Evolutionary conservation across 2,329 filamentous ascomycete species (phyloP).

Genomic region (Chrysoporthe austroafricana): DNA sequence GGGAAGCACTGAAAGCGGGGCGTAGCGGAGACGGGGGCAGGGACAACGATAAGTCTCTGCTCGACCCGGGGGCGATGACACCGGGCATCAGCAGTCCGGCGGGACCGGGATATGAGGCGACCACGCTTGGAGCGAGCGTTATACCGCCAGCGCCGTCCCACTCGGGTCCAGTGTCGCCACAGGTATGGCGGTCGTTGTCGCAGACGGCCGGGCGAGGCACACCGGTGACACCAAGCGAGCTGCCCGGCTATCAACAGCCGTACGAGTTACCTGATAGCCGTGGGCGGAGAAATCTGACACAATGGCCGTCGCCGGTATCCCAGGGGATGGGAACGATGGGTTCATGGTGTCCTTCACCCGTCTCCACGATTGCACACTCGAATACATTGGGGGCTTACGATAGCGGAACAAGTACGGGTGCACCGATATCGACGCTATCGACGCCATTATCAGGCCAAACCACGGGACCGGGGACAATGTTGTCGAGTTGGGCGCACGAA

Average conservation of each 20-base stretch:
- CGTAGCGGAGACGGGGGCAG: not conserved
- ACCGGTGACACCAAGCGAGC: slow-evolving; percentile 18
- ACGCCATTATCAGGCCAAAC: slow-evolving; percentile 15
- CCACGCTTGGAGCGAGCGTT: slow-evolving; percentile 13
- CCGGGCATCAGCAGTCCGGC: slow-evolving; percentile 10
- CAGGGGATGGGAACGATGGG: slow-evolving; percentile 14
- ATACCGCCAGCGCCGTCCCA: slow-evolving; percentile 15
- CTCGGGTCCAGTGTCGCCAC: slow-evolving; percentile 8
- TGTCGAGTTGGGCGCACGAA: slow-evolving; percentile 22
- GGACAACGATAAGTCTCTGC: slow-evolving; percentile 16
- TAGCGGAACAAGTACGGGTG: not conserved
- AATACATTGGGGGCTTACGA: slow-evolving; percentile 13
- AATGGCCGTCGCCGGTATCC: slow-evolving; percentile 20
- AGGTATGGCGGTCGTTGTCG: slow-evolving; percentile 8
- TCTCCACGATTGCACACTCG: slow-evolving; percentile 11
- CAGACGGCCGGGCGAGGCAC: not conserved
- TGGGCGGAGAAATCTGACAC: slow-evolving; percentile 1
- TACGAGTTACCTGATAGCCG: not conserved
- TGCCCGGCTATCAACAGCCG: slow-evolving; percentile 5
- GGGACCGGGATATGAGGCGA: slow-evolving; percentile 3
- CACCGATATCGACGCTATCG: not conserved
- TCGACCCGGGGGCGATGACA: slow-evolving; percentile 16
- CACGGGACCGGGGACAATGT: not conserved
- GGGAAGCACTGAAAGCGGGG: slow-evolving; percentile 18
- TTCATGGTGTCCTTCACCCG: slow-evolving; percentile 21